Percentiles rank a stretch among this genome's conserved stretches.
phyloP scores from a whole-genome alignment of 768 basidiomycete genomes.

The Phanerodontia chrysosporium region DNA sequence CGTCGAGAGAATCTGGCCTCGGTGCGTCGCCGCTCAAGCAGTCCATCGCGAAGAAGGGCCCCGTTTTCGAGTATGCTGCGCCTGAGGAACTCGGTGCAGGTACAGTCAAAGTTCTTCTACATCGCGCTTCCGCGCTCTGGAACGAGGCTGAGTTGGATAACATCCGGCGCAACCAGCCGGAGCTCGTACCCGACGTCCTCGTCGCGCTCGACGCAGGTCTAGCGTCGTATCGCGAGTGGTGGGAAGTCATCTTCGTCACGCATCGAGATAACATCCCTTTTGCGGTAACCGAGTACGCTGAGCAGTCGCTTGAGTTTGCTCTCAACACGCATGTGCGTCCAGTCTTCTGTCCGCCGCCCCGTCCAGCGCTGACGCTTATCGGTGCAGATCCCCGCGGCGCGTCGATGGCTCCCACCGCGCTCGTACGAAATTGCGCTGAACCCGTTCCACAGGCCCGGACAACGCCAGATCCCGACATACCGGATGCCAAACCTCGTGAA shows the following conservation, averaged over 20 bases:
- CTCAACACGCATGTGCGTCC: background rate
- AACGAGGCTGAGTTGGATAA: conserved; percentile 14
- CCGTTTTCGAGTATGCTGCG: conserved; percentile 32
- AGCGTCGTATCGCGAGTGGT: conserved; percentile 34
- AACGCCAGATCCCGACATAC: conserved; percentile 4
- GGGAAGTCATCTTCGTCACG: conserved; percentile 23
- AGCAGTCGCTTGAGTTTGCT: conserved; percentile 5
- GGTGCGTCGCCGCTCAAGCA: conserved; percentile 26
- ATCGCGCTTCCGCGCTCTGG: conserved; percentile 19
- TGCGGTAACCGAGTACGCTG: conserved; percentile 13
- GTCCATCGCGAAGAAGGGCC: conserved; percentile 17
- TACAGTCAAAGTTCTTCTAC: conserved; percentile 33
- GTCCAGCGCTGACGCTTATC: background rate
- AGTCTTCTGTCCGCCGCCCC: background rate
- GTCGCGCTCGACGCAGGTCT: conserved; percentile 39
- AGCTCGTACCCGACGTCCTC: conserved; percentile 35
- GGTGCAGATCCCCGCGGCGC: background rate
- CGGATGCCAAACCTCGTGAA: conserved; percentile 10
- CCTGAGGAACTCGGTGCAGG: conserved; percentile 35
- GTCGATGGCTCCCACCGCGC: background rate
- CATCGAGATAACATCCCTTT: conserved; percentile 9
- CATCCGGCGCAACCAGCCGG: conserved; percentile 6
- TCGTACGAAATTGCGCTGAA: background rate
- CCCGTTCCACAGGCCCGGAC: conserved; percentile 13
- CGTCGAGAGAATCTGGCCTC: conserved; percentile 25